A percentile compares a stretch with the other conserved stretches of the same genome.
These are phyloP conservation scores for Amaranthus hypochondriacus DNA, from an alignment of 148 eudicot species.

Conservation along the genomic window DNA sequence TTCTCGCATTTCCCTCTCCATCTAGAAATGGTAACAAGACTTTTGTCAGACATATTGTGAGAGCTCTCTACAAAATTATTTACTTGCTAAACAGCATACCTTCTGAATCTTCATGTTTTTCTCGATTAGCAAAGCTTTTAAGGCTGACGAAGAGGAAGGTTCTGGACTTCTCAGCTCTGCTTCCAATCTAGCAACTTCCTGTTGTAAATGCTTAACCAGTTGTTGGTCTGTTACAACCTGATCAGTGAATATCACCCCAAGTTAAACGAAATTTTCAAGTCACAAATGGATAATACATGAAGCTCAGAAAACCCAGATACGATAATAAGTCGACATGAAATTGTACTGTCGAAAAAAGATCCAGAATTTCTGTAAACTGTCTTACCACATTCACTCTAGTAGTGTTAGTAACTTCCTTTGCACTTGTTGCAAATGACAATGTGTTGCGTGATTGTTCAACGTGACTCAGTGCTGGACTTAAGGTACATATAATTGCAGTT, in stretches of 20 bases:
- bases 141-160: slow-evolving; percentile 50
- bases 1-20: slow-evolving; percentile 87
- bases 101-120: slow-evolving; percentile 77
- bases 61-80: background rate
- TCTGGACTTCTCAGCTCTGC: slow-evolving; percentile 87
- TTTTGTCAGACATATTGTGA: background rate
- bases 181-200: slow-evolving; percentile 92
- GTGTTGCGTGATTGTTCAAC: slow-evolving; percentile 94
- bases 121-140: slow-evolving; percentile 60
- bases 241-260: slow-evolving; percentile 10
- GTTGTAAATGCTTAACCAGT: slow-evolving; percentile 73
- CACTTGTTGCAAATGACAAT: slow-evolving; percentile 85
- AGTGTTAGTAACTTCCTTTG: slow-evolving; percentile 89
- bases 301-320: slow-evolving; percentile 8
- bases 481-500: slow-evolving; percentile 94
- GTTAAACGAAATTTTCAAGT: background rate
- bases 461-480: slow-evolving; percentile 96
- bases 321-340: background rate
- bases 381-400: slow-evolving; percentile 93
- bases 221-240: slow-evolving; percentile 87
- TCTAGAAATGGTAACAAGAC: slow-evolving; percentile 35
- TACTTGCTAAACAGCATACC: slow-evolving; percentile 36
- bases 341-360: background rate
- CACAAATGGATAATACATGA: background rate
- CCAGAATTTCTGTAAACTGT: background rate